Percentiles rank a stretch among this genome's conserved stretches.
Evolutionary conservation across 2,329 filamentous ascomycete species (phyloP).

Genomic region (Alternaria alternata): DNA sequence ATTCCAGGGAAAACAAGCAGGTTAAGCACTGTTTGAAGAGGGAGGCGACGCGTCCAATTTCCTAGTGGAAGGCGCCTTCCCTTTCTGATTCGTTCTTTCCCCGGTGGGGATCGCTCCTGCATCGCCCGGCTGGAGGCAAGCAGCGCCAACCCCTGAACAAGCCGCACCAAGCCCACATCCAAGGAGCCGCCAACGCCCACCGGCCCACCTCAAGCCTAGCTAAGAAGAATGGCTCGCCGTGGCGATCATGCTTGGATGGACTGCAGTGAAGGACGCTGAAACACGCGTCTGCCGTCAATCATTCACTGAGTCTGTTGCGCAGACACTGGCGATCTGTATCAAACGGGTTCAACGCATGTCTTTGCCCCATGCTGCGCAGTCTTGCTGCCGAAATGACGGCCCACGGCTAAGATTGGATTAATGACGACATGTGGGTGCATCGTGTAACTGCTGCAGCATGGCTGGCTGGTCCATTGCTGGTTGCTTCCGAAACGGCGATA

Average conservation of each 20-base stretch:
- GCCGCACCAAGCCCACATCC: conserved; percentile 12
- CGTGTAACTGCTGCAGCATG: not conserved
- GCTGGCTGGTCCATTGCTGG: not conserved
- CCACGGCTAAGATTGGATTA: conserved; percentile 3
- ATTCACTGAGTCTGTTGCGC: not conserved
- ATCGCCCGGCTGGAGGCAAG: not conserved
- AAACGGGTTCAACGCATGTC: not conserved
- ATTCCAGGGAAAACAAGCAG: conserved; percentile 1
- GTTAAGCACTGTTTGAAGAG: conserved; percentile 7
- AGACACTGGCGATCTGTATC: conserved; percentile 18
- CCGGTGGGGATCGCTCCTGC: conserved; percentile 3
- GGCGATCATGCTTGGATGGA: conserved; percentile 23
- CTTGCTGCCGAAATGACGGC: conserved; percentile 2
- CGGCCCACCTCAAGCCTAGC: conserved; percentile 8
- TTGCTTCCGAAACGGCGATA: conserved; percentile 4
- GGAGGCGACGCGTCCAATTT: conserved; percentile 19
- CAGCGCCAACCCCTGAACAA: conserved; percentile 20
- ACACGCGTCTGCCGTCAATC: conserved; percentile 21
- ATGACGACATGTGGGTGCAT: conserved; percentile 4
- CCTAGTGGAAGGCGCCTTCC: conserved; percentile 1
- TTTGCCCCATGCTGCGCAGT: not conserved
- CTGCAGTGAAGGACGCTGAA: conserved; percentile 12
- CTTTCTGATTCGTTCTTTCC: not conserved
- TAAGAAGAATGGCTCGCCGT: conserved; percentile 13
- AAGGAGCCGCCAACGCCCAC: conserved; percentile 2